These are phyloP conservation scores for Abrus pulchellus DNA, from an alignment of 306 rosid species.

Conservation along the genomic window DNA sequence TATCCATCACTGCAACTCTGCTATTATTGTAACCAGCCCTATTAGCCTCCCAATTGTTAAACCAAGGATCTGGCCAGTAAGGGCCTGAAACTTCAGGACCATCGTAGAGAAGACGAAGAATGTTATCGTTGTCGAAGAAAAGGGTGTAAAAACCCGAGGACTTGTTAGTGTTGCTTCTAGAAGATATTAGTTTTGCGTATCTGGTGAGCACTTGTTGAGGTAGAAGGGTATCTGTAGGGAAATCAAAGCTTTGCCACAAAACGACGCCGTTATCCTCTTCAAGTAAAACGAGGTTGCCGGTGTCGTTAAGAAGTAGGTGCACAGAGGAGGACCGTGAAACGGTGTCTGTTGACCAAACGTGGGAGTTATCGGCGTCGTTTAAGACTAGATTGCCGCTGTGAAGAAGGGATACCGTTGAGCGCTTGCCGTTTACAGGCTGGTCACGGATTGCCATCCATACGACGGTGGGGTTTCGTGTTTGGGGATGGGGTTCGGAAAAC, in stretches of 20 bases:
- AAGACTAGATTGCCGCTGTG: conserved; percentile 53
- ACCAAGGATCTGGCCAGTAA: conserved; percentile 70
- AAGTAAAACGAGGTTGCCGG: conserved; percentile 55
- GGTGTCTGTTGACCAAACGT: conserved; percentile 59
- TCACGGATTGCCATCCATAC: conserved; percentile 71
- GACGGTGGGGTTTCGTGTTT: conserved; percentile 36
- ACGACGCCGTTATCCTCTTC: neutral
- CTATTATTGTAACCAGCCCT: conserved; percentile 59
- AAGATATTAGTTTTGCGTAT: conserved; percentile 52
- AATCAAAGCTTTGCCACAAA: conserved; percentile 67
- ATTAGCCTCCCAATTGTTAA: conserved; percentile 45
- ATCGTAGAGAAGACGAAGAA: conserved; percentile 65
- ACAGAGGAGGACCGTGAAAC: conserved; percentile 28
- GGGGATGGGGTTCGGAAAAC: conserved; percentile 45
- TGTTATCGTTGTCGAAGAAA: conserved; percentile 57
- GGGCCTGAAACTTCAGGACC: conserved; percentile 60
- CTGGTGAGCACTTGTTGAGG: conserved; percentile 58
- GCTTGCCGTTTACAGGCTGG: conserved; percentile 56
- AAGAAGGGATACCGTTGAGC: conserved; percentile 59
- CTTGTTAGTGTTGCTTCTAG: conserved; percentile 57
- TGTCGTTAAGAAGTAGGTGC: conserved; percentile 40
- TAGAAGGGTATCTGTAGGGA: conserved; percentile 63
- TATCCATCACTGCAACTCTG: conserved; percentile 56
- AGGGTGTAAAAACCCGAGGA: conserved; percentile 64
- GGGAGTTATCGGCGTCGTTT: conserved; percentile 47